Percentiles rank a stretch among this genome's conserved stretches.
phyloP scores from a whole-genome alignment of 441 rosid species.

The Rhodomyrtus psidioides region DNA sequence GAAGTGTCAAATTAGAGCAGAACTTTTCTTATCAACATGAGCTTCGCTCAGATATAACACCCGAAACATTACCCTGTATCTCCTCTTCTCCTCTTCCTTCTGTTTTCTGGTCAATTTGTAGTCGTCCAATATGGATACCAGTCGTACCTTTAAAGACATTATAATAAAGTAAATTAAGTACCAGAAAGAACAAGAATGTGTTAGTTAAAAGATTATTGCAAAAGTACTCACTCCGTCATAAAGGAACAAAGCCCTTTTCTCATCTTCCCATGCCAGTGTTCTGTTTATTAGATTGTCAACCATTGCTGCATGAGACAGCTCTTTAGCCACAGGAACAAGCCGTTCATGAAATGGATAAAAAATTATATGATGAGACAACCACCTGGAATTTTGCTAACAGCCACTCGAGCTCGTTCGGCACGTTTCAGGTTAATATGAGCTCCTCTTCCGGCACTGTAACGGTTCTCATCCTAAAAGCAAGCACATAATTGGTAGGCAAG shows the following conservation, averaged over 20 bases:
- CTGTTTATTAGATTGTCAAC: slow-evolving; percentile 52
- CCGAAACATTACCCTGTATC: slow-evolving; percentile 53
- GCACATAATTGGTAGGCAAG: background rate
- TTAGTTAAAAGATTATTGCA: background rate
- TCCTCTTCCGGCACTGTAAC: slow-evolving; percentile 68
- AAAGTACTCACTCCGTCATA: slow-evolving; percentile 57
- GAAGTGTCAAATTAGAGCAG: background rate
- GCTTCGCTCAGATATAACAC: background rate
- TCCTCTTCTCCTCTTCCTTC: slow-evolving; percentile 85
- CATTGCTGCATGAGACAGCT: slow-evolving; percentile 31
- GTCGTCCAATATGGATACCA: slow-evolving; percentile 81
- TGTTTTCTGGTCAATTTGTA: slow-evolving; percentile 76
- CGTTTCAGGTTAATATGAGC: slow-evolving; percentile 72
- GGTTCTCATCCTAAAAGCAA: slow-evolving; percentile 44
- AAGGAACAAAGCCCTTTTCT: slow-evolving; percentile 36
- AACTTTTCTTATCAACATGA: background rate
- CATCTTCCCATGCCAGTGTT: slow-evolving; percentile 57
- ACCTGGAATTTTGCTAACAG: slow-evolving; percentile 64
- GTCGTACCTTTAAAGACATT: slow-evolving; percentile 41
- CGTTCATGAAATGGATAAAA: background rate
- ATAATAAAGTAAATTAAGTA: background rate
- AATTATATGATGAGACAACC: background rate
- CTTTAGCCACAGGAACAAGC: background rate
- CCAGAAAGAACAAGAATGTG: background rate
- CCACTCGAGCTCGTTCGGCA: slow-evolving; percentile 64